Percentiles rank a stretch among this genome's conserved stretches.
phyloP scores from a whole-genome alignment of 1,139 yeast genomes.

The Saccharomyces hybrid region DNA sequence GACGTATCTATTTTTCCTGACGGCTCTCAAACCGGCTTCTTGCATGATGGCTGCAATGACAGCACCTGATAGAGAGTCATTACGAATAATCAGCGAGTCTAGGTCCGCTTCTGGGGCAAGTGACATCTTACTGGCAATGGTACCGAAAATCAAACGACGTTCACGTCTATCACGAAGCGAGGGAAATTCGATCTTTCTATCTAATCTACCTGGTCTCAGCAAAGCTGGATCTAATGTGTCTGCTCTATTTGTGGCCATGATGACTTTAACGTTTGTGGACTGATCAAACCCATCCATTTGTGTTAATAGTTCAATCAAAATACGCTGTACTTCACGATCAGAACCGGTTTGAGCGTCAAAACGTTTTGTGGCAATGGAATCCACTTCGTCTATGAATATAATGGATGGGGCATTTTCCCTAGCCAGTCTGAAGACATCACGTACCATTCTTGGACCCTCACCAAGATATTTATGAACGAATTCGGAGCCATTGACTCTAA shows the following conservation, averaged over 20 bases:
- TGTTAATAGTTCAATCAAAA: conserved; percentile 85
- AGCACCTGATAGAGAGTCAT: conserved; percentile 96
- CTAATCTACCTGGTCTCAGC: conserved; percentile 96
- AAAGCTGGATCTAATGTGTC: conserved; percentile 96
- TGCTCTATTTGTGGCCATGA: conserved; percentile 98
- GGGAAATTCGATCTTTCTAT: conserved; percentile 96
- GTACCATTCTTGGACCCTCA: conserved; percentile 99
- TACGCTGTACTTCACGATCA: conserved; percentile 98
- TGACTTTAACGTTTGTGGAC: conserved; percentile 88
- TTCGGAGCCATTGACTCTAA: conserved; percentile 95
- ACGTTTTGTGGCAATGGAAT: conserved; percentile 97
- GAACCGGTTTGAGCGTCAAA: conserved; percentile 99
- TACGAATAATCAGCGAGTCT: conserved; percentile 88
- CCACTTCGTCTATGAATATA: conserved; percentile 95
- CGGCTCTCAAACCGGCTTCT: conserved; percentile 98
- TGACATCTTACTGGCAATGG: conserved; percentile 96
- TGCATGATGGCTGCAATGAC: conserved; percentile 98
- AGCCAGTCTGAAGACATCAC: conserved; percentile 95
- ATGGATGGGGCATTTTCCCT: conserved; percentile 96
- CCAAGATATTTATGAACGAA: conserved; percentile 97
- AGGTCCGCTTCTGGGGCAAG: conserved; percentile 95
- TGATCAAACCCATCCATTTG: conserved; percentile 99
- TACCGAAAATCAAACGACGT: conserved; percentile 89
- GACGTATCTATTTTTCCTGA: conserved; percentile 94
- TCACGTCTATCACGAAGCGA: conserved; percentile 93